Base-by-base conservation (phyloP, 352 stramenopile species). In the Globisporangium alternatum region DNA sequence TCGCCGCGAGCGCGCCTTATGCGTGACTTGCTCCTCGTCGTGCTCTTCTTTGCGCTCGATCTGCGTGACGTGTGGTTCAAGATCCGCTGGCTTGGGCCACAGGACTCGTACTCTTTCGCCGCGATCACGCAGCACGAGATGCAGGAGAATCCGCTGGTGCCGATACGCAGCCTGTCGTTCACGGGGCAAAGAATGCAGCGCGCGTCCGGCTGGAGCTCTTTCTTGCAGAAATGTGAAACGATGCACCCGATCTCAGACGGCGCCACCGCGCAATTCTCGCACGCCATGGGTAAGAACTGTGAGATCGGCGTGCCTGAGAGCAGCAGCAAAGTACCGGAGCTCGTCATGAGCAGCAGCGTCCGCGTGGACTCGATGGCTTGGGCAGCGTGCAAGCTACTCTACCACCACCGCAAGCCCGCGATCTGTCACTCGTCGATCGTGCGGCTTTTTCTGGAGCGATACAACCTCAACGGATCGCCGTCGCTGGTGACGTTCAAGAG, bases 51-150 rank as follows among this genome's bases (percentile, higher is more conserved):
- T 19, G 51, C 76, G 41, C 68, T 90, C 57, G 78, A 88, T 45
- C 59, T 65, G 54, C 76, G 81, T 6, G 81, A 90, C 44, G 59
- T 90, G 41, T 82, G 71, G 69, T 88, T 84, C 66, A 90, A 90
- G 66, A 49, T 71, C 56, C 65, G 53, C 2, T 90, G 78, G 81
- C 47, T 90, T 30, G 78, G 80, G 0, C 60, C 75, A 5, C 59
- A 63, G 7, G 71, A 85, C 60, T 35, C 66, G 6, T 85, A 74
- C 61, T 69, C 65, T 0, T 86, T 89, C 47, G 67, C 69, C 44
- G 66, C 66, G 5, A 64, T 69, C 31, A 67, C 74, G 15, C 70
- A 57, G 19, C 64, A 70, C n/a, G 58, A 61, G 37, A 60, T 72
- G 22, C 68, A 76, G 25, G n/a, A 35, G 7, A 56, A 47, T 1